Base-by-base conservation (phyloP, 306 rosid species). In the Citrullus amarus region DNA sequence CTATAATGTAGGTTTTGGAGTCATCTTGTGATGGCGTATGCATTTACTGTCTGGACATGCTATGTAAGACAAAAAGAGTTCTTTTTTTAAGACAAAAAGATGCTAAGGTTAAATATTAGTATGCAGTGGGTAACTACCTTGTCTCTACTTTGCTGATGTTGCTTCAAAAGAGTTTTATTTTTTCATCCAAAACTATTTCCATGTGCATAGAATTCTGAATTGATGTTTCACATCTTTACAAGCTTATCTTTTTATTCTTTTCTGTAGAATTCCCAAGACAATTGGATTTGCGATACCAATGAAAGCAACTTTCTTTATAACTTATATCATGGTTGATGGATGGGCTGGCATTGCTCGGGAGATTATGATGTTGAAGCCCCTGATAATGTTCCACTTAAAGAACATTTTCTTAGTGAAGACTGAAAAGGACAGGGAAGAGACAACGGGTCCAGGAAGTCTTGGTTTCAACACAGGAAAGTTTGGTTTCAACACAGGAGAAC, bases 321-420 rank as follows among this genome's bases (percentile, higher is more conserved):
- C 92, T 59, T 95, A 95, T 44, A 92, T 95, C 83, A 95, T 95
- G 99, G 99, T 95, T 82, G 99, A 95, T 84, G 99, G 99, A 80
- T 96, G 99, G 99, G 91, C 98, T 28, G 96, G 99, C 80, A 96
- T 96, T 81, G 98, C 99, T 73, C 98, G 80, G 38, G 99, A 96
- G 90, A 93, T 96, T 75, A 82, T 96, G 81, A 96, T 96, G 99
- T 79, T 96, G 90, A 92, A 88, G 82, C 91, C 99, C 65, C 88
- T 92, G 43, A 84, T 96, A 82, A 68, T 96, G 20, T 96, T 87
- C 82, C 99, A 96, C 87, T 84, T 96, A 86, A 92, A 90, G 91
- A 96, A 96, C 84, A 86, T 88, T 83, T 92, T 96, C 88, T 88
- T 96, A 87, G 99, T 96, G 36, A 96, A 96, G 86, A 96, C 99